Conservation (phyloP, 805 yeast genomes). For the Wickerhamiella sergipiensis region DNA sequence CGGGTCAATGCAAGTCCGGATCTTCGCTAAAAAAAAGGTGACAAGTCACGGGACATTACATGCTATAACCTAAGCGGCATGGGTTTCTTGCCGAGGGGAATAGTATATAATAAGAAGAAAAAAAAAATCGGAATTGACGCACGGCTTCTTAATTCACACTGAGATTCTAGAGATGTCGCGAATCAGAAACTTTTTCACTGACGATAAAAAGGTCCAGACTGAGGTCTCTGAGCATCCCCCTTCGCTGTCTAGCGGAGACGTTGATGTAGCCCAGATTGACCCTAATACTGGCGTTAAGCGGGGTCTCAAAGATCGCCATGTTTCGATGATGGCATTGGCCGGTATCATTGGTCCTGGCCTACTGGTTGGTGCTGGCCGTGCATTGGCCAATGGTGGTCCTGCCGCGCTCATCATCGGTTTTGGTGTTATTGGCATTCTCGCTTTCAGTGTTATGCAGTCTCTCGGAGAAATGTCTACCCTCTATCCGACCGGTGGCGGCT, state of each 20-base stretch:
- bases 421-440: conserved; percentile 36
- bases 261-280: conserved; percentile 19
- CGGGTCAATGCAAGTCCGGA: background rate
- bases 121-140: background rate
- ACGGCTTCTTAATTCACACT: background rate
- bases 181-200: background rate
- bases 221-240: background rate
- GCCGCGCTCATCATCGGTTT: conserved; percentile 39
- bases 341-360: conserved; percentile 78
- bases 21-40: background rate
- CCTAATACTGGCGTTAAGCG: conserved; percentile 25
- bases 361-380: conserved; percentile 46
- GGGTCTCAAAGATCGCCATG: conserved; percentile 46
- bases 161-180: background rate
- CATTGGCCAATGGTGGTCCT: conserved; percentile 37
- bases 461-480: conserved; percentile 44
- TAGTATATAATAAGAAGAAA: background rate
- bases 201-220: background rate
- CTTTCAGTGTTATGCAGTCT: conserved; percentile 39
- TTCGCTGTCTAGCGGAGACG: background rate
- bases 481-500: conserved; percentile 42
- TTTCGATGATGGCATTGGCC: conserved; percentile 73
- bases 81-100: background rate
- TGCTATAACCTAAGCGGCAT: background rate
- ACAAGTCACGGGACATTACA: background rate